Evolutionary conservation across 768 basidiomycete species (phyloP).

Genomic region (Lactarius akahatsu): DNA sequence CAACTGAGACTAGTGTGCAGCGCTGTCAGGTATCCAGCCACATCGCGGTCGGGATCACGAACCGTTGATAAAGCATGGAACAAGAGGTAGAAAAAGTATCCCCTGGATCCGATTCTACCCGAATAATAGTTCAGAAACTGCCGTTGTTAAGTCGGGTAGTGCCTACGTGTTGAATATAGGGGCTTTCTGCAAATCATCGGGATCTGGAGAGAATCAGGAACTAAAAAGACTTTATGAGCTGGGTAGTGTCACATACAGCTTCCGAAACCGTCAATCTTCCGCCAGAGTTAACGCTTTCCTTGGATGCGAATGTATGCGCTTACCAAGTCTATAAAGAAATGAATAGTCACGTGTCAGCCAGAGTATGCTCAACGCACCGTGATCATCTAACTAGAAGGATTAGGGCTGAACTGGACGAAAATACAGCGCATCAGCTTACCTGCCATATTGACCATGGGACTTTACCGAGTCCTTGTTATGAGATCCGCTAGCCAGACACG

Average conservation of each 20-base stretch:
- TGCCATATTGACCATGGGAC: constrained; percentile 87
- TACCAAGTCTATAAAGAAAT: constrained; percentile 16
- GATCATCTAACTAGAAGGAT: constrained; percentile 58
- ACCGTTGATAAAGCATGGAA: constrained; percentile 95
- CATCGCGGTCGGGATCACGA: constrained; percentile 30
- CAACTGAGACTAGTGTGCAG: constrained; percentile 57
- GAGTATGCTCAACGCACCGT: constrained; percentile 50
- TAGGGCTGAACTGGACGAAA: constrained; percentile 2
- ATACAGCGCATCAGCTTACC: constrained; percentile 44
- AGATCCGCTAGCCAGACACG: neutral
- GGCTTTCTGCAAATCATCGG: constrained; percentile 71
- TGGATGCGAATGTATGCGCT: neutral
- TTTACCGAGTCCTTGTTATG: constrained; percentile 33
- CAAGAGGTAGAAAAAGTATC: constrained; percentile 89
- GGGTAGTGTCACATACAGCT: constrained; percentile 58
- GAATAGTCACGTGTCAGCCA: neutral
- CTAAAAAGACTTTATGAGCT: constrained; percentile 4
- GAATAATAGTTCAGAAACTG: neutral
- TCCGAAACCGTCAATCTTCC: constrained; percentile 77
- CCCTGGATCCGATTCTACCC: constrained; percentile 72
- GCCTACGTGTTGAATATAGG: constrained; percentile 70
- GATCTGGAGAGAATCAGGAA: constrained; percentile 49
- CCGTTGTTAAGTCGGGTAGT: constrained; percentile 1
- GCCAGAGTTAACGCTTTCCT: constrained; percentile 1
- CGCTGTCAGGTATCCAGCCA: constrained; percentile 10